Evolutionary conservation across 441 rosid genomes (phyloP).

Genomic region (Bruguiera hainesii): DNA sequence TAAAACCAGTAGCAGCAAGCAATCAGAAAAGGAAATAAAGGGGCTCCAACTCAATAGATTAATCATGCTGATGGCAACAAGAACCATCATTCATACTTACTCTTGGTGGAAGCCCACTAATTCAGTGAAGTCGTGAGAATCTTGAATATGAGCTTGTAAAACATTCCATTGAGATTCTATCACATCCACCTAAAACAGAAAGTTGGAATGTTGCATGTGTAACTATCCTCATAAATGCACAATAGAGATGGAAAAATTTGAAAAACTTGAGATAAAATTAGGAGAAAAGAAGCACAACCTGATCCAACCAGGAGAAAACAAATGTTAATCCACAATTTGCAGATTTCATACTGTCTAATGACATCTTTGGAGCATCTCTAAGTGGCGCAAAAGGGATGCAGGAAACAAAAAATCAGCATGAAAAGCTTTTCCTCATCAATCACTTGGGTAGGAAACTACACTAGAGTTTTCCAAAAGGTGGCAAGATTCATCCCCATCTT

Average conservation of each 20-base stretch:
- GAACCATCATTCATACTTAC: conserved; percentile 41
- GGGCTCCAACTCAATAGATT: background rate
- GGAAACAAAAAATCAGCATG: background rate
- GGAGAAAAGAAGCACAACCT: background rate
- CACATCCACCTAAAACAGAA: conserved; percentile 73
- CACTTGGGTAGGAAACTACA: background rate
- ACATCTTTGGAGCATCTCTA: no score
- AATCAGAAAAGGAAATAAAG: background rate
- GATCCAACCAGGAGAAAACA: no score
- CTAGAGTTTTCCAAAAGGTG: no score
- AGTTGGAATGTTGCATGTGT: background rate
- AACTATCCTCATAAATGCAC: background rate
- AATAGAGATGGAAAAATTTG: background rate
- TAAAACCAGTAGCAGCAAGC: background rate
- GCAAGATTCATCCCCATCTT: no score
- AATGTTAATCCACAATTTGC: background rate
- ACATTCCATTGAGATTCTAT: conserved; percentile 99
- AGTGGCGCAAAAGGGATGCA: background rate
- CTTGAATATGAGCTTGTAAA: conserved; percentile 78
- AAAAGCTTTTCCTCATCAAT: background rate
- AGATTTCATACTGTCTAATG: background rate
- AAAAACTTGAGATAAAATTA: background rate
- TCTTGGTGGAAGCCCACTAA: conserved; percentile 97
- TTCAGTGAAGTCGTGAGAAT: conserved; percentile 89
- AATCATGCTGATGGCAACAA: conserved; percentile 8